Evolutionary conservation across 2,329 filamentous ascomycete species (phyloP).

Genomic region (Herpomyces periplanetae): DNA sequence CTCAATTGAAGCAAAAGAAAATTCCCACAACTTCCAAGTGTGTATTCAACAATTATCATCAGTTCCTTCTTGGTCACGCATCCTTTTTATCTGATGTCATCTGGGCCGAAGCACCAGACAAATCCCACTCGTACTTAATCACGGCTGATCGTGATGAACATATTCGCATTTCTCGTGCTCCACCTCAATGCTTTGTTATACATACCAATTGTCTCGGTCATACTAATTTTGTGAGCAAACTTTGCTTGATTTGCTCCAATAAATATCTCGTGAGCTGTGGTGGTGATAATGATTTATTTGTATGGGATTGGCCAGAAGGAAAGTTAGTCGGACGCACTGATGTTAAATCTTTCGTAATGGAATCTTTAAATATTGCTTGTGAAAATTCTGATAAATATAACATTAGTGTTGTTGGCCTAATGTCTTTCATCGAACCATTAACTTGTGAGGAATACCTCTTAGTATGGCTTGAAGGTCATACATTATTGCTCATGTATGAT

Average conservation of each 20-base stretch:
- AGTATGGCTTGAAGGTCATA: too few relatives aligned
- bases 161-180: slow-evolving; percentile 45
- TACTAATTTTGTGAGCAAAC: slow-evolving; percentile 35
- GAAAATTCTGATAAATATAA: too few relatives aligned
- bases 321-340: slow-evolving; percentile 15
- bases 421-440: too few relatives aligned
- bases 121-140: slow-evolving; percentile 15
- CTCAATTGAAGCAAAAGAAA: slow-evolving; percentile 13
- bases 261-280: slow-evolving; percentile 35
- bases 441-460: too few relatives aligned
- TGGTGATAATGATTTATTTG: slow-evolving; percentile 33
- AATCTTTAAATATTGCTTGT: too few relatives aligned
- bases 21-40: slow-evolving; percentile 10
- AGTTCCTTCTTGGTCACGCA: slow-evolving; percentile 57
- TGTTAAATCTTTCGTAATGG: slow-evolving; percentile 9
- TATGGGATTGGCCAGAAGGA: slow-evolving; percentile 39
- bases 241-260: slow-evolving; percentile 33
- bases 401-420: too few relatives aligned
- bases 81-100: slow-evolving; percentile 51
- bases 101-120: slow-evolving; percentile 5
- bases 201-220: slow-evolving; percentile 69
- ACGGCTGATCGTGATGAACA: slow-evolving; percentile 37
- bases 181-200: slow-evolving; percentile 51
- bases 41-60: slow-evolving; percentile 22
- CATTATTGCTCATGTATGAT: too few relatives aligned